Evolutionary conservation across 768 basidiomycete genomes (phyloP).

Genomic region (Suillus clintonianus): DNA sequence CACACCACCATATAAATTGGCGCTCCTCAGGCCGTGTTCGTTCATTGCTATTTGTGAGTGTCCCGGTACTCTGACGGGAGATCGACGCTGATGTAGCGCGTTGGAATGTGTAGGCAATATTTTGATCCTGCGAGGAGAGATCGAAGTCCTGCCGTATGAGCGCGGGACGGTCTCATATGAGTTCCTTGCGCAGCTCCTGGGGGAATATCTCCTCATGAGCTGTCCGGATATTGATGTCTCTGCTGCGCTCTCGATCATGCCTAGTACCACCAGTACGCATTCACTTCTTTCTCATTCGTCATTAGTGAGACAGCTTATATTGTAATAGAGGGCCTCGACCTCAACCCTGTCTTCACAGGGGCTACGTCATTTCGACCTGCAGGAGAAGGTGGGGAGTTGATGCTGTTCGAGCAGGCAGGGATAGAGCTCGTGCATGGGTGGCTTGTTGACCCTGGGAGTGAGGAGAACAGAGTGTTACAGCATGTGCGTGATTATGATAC

Average conservation of each 20-base stretch:
- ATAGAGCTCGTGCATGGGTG: constrained; percentile 89
- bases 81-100: constrained; percentile 3
- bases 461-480: constrained; percentile 56
- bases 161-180: constrained; percentile 81
- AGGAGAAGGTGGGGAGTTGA: constrained; percentile 72
- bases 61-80: neutral
- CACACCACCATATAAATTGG: neutral
- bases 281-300: neutral
- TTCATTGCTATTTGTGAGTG: constrained; percentile 84
- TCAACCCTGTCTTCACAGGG: constrained; percentile 82
- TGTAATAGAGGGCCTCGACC: constrained; percentile 76
- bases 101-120: constrained; percentile 65
- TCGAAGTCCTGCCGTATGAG: constrained; percentile 66
- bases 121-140: constrained; percentile 81
- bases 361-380: constrained; percentile 67
- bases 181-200: constrained; percentile 80
- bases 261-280: constrained; percentile 70
- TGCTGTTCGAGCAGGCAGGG: constrained; percentile 80
- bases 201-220: constrained; percentile 71
- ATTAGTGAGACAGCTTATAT: neutral
- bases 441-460: constrained; percentile 48
- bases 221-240: constrained; percentile 46
- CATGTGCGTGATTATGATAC: constrained; percentile 69
- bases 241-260: constrained; percentile 38
- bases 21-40: constrained; percentile 72